Base-by-base conservation (phyloP, 345 rosid species). In the Ceriops zippeliana region DNA sequence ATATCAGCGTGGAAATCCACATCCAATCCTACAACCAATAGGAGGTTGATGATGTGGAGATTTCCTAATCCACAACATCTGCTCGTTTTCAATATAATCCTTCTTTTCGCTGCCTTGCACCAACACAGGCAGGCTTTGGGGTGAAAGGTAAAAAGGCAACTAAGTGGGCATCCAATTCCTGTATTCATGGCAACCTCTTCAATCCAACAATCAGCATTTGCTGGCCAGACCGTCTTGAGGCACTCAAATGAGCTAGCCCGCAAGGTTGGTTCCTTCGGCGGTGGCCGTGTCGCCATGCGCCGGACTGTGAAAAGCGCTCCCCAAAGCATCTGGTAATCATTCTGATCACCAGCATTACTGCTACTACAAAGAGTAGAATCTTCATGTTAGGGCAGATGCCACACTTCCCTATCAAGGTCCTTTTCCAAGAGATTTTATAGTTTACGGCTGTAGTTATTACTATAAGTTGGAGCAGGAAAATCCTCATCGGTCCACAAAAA, bases 261-360 rank as follows among this genome's bases (percentile, higher is more conserved):
- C 61, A 89, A 91, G 79, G 86, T 83, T 21, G 96, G 91, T 30
- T 71, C 71, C 76, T 57, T 79, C 9, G 84, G 86, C 0, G 92
- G 87, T 16, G 92, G 91, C 67, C 91, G 97, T 31, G 17, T 84
- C 63, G 69, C 83, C 76, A 93, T 90, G 97, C 83, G 98, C 20
- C 77, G 98, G 62, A 93, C 97, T 1, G 89, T 93, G 63, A 93
- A 82, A 71, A 86, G 86, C 68, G 85, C 79, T 69, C 96, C 98
- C 28, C 79, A 79, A 42, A 90, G 96, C 89, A 93, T 93, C 54
- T 93, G 98, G 98, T 93, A 81, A 78, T 24, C 31, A 15, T 31
- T 38, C 27, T 70, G 16, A 5, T 21, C 9, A 28, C 32, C 66
- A 11, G 17, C 1, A 22, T 37, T 61, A 20, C 27, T 46, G 24